phyloP scores from a whole-genome alignment of 306 rosid species.

The Cucumis cinereus region DNA sequence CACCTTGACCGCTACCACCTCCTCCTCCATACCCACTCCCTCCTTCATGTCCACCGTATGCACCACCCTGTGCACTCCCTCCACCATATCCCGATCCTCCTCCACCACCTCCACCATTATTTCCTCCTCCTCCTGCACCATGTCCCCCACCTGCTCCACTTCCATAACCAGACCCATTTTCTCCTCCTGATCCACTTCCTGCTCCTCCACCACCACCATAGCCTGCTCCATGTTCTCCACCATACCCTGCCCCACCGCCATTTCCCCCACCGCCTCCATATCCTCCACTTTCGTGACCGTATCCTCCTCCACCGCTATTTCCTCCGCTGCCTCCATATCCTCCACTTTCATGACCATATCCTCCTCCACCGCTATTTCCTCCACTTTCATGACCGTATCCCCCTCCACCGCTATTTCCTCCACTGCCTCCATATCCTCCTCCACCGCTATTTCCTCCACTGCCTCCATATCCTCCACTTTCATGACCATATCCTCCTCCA shows the following conservation, averaged over 20 bases:
- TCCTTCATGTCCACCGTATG: not conserved
- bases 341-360: not conserved
- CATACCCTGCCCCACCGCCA: not conserved
- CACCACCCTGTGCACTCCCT: not conserved
- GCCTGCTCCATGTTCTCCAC: not conserved
- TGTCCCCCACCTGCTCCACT: not conserved
- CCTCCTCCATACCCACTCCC: not conserved
- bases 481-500: too few relatives aligned
- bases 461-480: not conserved
- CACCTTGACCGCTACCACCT: not conserved
- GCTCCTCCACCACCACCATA: conserved; percentile 4
- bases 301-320: not conserved
- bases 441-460: not conserved
- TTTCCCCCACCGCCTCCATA: not conserved
- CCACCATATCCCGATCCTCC: not conserved
- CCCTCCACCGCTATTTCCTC: not conserved
- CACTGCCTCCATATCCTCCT: not conserved
- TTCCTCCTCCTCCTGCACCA: not conserved
- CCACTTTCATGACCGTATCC: not conserved
- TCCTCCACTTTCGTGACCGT: too few relatives aligned
- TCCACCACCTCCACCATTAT: not conserved
- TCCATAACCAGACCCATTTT: not conserved
- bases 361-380: not conserved
- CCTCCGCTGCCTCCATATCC: not conserved
- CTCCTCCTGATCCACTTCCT: not conserved